Evolutionary conservation across 495 filamentous ascomycete genomes (phyloP), one percentile per base, ranked within the genome.

Genomic region (Penicillium paxilli): DNA sequence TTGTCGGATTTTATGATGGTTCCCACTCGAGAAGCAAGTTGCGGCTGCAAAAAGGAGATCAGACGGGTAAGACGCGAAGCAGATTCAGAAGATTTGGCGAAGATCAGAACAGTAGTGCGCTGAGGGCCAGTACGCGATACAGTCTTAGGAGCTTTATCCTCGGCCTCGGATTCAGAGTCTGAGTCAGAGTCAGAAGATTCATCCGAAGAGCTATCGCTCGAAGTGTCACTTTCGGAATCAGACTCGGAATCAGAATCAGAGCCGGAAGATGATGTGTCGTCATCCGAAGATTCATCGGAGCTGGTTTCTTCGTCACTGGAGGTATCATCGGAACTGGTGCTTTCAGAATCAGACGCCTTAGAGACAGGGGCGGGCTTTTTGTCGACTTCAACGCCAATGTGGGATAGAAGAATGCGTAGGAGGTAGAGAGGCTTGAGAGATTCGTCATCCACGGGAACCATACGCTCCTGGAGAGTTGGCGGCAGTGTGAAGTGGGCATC

Each of bases 401-500:
- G 58, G 5, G 68, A 66, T 3, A 68, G 59, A 38, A 79, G 58
- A 9, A 78, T 65, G 23, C 67, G 66, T 17, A 85, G 58, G 20
- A 98, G 78, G 64, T 91, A 91, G 7, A 98, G 75, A 1, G 94
- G 93, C 71, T 98, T 98, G 19, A 90, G 78, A 30, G 81, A 81
- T 14, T 80, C 84, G 57, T 95, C 87, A 16, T 82, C 81, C 21
- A 96, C 83, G 25, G 89, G 83, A 16, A 96, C 72, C 17, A 84
- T 88, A 47, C 76, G 82, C 68, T 98, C 94, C 25, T 79, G 65
- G 35, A 98, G 75, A 0, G 80, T 80, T 1, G 80, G 63, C 0
- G 94, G 93, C 0, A 97, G 73, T 12, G 80, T 79, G 63, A 88
- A 73, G 47, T 72, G 62, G 1, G 68, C 72, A 44, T 73, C 71